Conservation (phyloP, 164 flowering plant species). For the Malania oleifera region DNA sequence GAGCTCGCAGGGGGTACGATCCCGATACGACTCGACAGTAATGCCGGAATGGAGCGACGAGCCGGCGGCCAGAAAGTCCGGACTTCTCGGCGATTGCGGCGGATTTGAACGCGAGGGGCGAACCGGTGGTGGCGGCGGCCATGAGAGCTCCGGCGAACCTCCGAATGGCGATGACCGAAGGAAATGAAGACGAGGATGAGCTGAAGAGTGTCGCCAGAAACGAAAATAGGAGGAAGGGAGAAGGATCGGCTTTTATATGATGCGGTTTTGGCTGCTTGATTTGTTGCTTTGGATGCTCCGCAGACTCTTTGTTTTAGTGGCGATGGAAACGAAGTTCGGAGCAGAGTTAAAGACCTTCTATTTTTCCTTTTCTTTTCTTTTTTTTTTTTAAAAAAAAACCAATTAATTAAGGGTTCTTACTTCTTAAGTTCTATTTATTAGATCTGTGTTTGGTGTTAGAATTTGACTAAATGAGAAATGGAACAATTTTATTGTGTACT, state of each 20-base stretch:
- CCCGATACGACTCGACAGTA: conserved; percentile 15
- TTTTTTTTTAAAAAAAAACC: no score
- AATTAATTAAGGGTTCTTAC: no score
- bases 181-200: background rate
- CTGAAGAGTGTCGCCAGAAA: conserved; percentile 14
- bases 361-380: no score
- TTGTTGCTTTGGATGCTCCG: conserved; percentile 23
- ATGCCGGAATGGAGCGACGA: conserved; percentile 2
- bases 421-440: no score
- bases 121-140: conserved; percentile 31
- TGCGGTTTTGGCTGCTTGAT: conserved; percentile 3
- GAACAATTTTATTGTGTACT: no score
- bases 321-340: conserved; percentile 15
- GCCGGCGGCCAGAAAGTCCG: background rate
- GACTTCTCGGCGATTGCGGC: conserved; percentile 8
- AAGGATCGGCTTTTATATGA: conserved; percentile 2
- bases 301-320: conserved; percentile 6
- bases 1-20: conserved; percentile 9
- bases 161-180: conserved; percentile 2
- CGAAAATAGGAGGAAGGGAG: background rate
- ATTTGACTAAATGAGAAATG: no score
- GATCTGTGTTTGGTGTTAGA: no score
- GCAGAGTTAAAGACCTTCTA: no score
- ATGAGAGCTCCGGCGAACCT: conserved; percentile 11
- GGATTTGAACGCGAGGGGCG: conserved; percentile 27